A percentile compares a stretch with the other conserved stretches of the same genome.
phyloP scores from a whole-genome alignment of 2,329 filamentous ascomycete species.

The Hirsutella thompsonii region DNA sequence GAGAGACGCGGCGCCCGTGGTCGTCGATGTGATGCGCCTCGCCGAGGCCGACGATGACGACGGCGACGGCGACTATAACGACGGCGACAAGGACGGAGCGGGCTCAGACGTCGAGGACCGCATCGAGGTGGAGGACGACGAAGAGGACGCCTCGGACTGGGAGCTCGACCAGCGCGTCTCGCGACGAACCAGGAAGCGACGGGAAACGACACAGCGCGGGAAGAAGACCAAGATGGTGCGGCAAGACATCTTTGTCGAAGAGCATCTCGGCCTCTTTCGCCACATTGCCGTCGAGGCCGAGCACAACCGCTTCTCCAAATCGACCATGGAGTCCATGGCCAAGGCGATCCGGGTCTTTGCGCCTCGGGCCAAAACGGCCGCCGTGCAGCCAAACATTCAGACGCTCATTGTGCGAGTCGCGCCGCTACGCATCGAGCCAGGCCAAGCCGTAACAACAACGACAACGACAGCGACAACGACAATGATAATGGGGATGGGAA shows the following conservation, averaged over 20 bases:
- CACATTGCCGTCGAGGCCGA: slow-evolving; percentile 29
- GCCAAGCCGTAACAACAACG: no score
- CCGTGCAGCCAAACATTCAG: slow-evolving; percentile 16
- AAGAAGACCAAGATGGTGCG: not conserved
- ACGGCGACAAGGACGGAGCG: slow-evolving; percentile 1
- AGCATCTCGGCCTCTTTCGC: slow-evolving; percentile 26
- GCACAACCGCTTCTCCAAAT: slow-evolving; percentile 19
- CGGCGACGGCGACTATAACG: not conserved
- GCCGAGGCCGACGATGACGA: slow-evolving; percentile 7
- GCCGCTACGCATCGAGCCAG: slow-evolving; percentile 10
- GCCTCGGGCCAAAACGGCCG: not conserved
- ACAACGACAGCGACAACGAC: no score
- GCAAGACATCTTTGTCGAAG: slow-evolving; percentile 16
- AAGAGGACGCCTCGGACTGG: slow-evolving; percentile 7
- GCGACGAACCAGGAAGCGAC: not conserved
- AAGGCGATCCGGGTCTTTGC: slow-evolving; percentile 24
- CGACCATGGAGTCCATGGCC: slow-evolving; percentile 17
- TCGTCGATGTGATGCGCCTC: slow-evolving; percentile 7
- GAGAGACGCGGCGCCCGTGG: slow-evolving; percentile 19
- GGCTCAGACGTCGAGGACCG: not conserved
- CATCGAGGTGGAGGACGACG: slow-evolving; percentile 1
- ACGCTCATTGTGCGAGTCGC: slow-evolving; percentile 29
- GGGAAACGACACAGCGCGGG: not conserved
- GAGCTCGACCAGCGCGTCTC: not conserved
- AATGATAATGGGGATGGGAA: no score